Evolutionary conservation across 306 rosid genomes (phyloP), one percentile per base, ranked within the genome.

Genomic region (Prinsepia uniflora): DNA sequence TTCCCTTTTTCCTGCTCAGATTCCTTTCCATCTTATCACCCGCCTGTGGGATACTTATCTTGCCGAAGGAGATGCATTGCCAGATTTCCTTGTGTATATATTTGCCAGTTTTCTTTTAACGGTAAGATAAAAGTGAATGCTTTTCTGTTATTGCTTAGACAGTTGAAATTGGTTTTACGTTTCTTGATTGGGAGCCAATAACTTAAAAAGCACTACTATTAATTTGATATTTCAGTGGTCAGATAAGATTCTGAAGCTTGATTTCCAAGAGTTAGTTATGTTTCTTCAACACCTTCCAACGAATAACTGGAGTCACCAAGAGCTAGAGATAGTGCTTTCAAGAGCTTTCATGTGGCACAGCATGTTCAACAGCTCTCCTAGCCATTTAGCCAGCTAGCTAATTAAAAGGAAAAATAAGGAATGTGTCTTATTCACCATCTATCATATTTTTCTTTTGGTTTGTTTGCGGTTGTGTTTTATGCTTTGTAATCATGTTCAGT

Each of bases 41-140:
- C 99, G 99, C 78, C 84, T 94, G 57, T 94, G 99, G 99, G 99
- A 94, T 81, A 94, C 99, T 3, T 94, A 91, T 79, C 99, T 94
- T 71, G 99, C 99, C 5, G 97, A 94, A 85, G 99, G 99, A 76
- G 96, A 94, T 77, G 94, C 96, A 44, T 82, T 94, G 76, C 97
- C 99, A 40, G 96, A 94, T 78, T 94, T 94, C 81, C 99, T 94
- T 70, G 97, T 91, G 72, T 94, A 94, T 71, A 91, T 94, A 80
- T 94, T 85, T 73, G 89, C 99, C 80, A 94, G 99, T 78, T 91
- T 94, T 91, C 96, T 94, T 81, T 92, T 89, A 64, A 94, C 95
- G 90, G 99, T 91, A 79, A 84, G 97, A 70, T 57, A 55, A 6
- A 22, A 55, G 6, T 55, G 12, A 55, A 22, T 55, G 61, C 39